Evolutionary conservation across 441 rosid genomes (phyloP), one percentile per base, ranked within the genome.

Genomic region (Brassica balearica): DNA sequence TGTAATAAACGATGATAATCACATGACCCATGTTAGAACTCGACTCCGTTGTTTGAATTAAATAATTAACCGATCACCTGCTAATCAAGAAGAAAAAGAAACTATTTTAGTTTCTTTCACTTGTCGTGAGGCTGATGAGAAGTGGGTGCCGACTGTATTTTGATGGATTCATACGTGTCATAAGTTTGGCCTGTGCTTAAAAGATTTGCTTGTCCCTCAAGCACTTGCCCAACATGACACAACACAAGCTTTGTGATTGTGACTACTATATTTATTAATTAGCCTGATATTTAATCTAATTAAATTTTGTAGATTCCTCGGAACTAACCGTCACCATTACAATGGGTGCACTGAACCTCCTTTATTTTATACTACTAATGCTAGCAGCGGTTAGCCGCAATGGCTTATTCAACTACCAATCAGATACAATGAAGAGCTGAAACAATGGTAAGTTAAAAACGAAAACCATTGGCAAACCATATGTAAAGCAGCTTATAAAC

Each of bases 11-110:
- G 20, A 70, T 58, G 36, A 38, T 22, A 14, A 51, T 65, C 67
- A 71, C 81, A 77, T 77, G 76, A 65, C n/a, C 60, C 76, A 65
- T 71, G 81, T 65, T 77, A 77, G n/a, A 56, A 41, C 5, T 77
- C 36, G 9, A 56, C 62, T 58, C 5, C 41, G 20, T 71, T 77
- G 22, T 55, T 19, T 15, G 23, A 17, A 55, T 55, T 55, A 55
- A 55, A 55, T 8, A 55, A 55, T 55, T 17, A 55, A 55, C 10
- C 2, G 23, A 55, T 55, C 11, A 51, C 9, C 59, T 17, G 23
- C 60, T 55, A 55, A 55, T 15, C 23, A 55, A 55, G 8, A 55
- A 55, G 10, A 2, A 7, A 55, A 55, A 17, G 2, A 14, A 3
- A 51, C 8, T 55, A 55, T 15, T 15, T 15, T 55, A 55, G 19